Percentiles rank a stretch among this genome's conserved stretches.
phyloP scores from a whole-genome alignment of 177 flowering plant species.

The Vitis hybrid region DNA sequence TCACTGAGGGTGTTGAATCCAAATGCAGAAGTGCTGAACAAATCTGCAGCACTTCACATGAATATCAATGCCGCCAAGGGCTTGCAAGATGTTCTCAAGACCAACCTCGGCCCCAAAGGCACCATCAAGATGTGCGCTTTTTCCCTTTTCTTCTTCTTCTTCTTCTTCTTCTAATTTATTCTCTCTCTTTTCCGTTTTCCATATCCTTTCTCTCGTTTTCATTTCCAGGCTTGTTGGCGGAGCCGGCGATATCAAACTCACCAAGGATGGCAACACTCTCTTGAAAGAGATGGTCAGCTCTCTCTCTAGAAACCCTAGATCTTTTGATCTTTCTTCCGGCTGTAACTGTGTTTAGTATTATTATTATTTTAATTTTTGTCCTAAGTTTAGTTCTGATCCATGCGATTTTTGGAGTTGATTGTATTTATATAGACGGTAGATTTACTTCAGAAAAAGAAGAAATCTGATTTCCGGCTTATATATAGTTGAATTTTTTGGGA shows the following conservation, averaged over 20 bases:
- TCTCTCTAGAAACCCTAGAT: conserved; percentile 4
- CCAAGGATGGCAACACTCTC: conserved; percentile 97
- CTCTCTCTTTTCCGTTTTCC: background rate
- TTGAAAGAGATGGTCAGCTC: conserved; percentile 85
- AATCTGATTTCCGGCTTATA: background rate
- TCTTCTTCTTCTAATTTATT: background rate
- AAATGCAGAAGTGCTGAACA: conserved; percentile 97
- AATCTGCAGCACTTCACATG: conserved; percentile 93
- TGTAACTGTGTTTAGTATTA: background rate
- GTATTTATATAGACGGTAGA: too few species aligned
- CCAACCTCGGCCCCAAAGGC: conserved; percentile 97
- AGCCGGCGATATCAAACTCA: conserved; percentile 92
- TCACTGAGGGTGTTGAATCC: conserved; percentile 83
- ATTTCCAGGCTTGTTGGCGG: conserved; percentile 94
- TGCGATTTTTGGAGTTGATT: background rate
- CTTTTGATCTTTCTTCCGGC: background rate
- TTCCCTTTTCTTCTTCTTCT: background rate
- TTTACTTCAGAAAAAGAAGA: too few species aligned
- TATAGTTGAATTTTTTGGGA: background rate
- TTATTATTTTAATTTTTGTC: background rate
- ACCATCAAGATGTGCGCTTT: conserved; percentile 85
- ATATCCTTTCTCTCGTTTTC: background rate
- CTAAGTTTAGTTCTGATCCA: background rate
- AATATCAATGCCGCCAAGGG: conserved; percentile 99
- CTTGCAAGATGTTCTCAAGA: conserved; percentile 89